Evolutionary conservation across 352 stramenopile genomes (phyloP), one percentile per base, ranked within the genome.

Genomic region (Lagenidium giganteum): DNA sequence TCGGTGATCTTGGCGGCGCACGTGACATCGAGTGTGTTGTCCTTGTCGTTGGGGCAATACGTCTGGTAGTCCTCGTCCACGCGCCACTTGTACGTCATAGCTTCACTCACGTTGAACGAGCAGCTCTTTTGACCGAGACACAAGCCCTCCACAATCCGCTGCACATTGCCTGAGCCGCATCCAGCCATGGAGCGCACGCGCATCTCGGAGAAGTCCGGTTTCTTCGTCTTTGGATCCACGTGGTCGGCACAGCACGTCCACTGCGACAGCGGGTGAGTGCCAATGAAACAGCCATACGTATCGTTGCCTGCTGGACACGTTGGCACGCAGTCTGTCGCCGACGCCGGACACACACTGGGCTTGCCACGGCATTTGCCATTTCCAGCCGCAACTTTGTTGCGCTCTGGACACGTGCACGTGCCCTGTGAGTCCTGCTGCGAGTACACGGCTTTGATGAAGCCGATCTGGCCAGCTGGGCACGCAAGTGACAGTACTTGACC

Each of bases 361-460:
- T 70, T 47, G 4, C 70, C 70, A 0, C 74, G 71, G 26, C 76
- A 92, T 14, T 59, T 39, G 22, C 74, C 76, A 8, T 78, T 76
- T 16, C 52, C 51, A 13, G 74, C 72, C 2, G 70, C 57, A 21
- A 88, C 72, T 17, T 79, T 83, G 38, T 89, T 87, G 27, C 55
- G 47, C 34, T 87, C 67, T 0, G 80, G 80, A 35, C 80, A 90
- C 4, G 61, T 45, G 37, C 80, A 93, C 2, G 57, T 73, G 5
- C 80, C 80, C 28, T 93, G 77, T 0, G 53, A 45, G 17, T 69
- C 69, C 17, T 82, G 65, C 8, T 52, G 57, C 18, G 80, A 93
- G 52, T 93, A 93, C 11, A 87, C 56, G 1, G 77, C 75, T 58
- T 90, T 85, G 18, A 93, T 44, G 45, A 85, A 87, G 4, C 73